Conservation (phyloP, 257 asterid species). For the Plantago major region DNA sequence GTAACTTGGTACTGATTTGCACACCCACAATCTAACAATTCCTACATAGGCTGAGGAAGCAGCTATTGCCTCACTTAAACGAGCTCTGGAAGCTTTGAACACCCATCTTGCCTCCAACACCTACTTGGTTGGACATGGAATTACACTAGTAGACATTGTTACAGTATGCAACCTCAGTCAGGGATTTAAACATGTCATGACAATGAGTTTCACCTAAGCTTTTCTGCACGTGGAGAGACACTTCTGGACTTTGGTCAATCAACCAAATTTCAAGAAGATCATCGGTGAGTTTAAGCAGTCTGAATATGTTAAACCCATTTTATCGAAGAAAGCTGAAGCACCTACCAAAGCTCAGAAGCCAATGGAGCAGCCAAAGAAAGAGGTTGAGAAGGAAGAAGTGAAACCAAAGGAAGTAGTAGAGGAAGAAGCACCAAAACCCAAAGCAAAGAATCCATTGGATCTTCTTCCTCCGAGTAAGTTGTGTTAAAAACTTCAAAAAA, state of each 20-base stretch:
- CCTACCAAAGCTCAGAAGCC: slow-evolving; percentile 26
- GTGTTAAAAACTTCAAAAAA: no score
- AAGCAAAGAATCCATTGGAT: slow-evolving; percentile 88
- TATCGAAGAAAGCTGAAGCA: slow-evolving; percentile 46
- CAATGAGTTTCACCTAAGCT: slow-evolving; percentile 37
- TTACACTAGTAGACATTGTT: slow-evolving; percentile 69
- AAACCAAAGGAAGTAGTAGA: slow-evolving; percentile 42
- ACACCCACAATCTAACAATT: no score
- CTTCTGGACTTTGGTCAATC: slow-evolving; percentile 77
- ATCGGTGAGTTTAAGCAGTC: no score
- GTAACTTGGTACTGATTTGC: no score
- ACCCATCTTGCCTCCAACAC: no score
- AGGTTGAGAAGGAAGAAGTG: slow-evolving; percentile 39
- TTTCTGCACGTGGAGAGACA: slow-evolving; percentile 84
- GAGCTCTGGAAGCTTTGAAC: slow-evolving; percentile 1
- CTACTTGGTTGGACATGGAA: slow-evolving; percentile 67
- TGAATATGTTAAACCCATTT: neutral
- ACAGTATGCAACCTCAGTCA: slow-evolving; percentile 45
- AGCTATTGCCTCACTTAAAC: no score
- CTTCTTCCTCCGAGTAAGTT: slow-evolving; percentile 81
- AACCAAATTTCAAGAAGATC: slow-evolving; percentile 44
- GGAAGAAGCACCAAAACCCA: slow-evolving; percentile 84
- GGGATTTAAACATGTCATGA: slow-evolving; percentile 33
- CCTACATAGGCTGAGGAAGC: no score
- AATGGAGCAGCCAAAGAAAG: slow-evolving; percentile 59